Base-by-base conservation (phyloP, 805 yeast genomes). In the Hanseniaspora clermontiae region DNA sequence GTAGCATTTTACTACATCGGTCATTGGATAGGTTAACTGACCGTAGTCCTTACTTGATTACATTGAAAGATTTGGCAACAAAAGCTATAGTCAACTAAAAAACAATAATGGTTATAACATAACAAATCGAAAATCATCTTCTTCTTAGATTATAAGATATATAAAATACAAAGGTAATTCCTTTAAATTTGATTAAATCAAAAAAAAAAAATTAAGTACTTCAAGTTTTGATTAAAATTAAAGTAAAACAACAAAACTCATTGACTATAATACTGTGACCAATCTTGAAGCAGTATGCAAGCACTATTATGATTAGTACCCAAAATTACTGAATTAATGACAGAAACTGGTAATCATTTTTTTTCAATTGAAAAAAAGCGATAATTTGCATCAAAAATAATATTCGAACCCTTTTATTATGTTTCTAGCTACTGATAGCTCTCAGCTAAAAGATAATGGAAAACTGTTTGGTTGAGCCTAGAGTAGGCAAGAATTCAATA, bases 361-460 rank as follows among this genome's bases (percentile, higher is more conserved):
- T 17, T 10, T 40, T 40, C 19, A 4, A 19, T 20, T n/a, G 17
- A 1, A 14, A 19, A 40, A 40, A 40, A 11, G 11, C 15, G 12
- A 19, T 40, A 6, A 20, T 19, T 32, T 10, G 7, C 36, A 32
- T 32, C 36, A 32, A 32, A 32, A 43, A 43, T 43, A 32, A 45
- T 15, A 31, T 29, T 45, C 24, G 49, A 45, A 31, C 34, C 49
- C 49, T 45, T 45, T 40, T 45, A n/a, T 45, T 45, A 49, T 55
- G 51, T 49, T 49, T 45, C 53, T 55, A 55, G 39, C 58, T 51
- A 38, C 58, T 55, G 58, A 55, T 55, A 55, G 51, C 43, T 40
- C 49, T 36, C 55, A 55, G 58, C 56, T 52, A 55, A 55, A 55
- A 55, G 53, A 55, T 49, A 55, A 55, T 29, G 53, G 36, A 45